Evolutionary conservation across 495 filamentous ascomycete genomes (phyloP), one percentile per base, ranked within the genome.

Genomic region (Hapsidospora chrysogenum): DNA sequence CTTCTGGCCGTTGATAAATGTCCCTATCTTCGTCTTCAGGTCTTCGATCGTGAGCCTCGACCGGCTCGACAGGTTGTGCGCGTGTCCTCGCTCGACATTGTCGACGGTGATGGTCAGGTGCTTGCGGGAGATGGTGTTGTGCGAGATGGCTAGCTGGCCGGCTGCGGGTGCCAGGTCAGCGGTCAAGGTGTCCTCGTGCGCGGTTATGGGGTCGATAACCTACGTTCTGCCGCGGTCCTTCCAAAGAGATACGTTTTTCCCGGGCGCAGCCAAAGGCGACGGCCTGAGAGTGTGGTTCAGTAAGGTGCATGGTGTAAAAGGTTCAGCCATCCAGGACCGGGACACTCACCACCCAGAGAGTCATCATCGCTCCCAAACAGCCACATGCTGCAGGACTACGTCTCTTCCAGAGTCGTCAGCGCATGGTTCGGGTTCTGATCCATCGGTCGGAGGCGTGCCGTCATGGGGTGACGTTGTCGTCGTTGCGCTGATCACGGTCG

Each of bases 71-170:
- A 79, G 51, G 28, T 70, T 64, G 25, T 61, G 58, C 74, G 74
- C 78, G 53, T 84, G 76, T 33, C 72, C 80, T 6, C 73, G 56
- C 21, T 61, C 54, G 4, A 89, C 78, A 0, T 54, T 41, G 9
- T 64, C 72, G 2, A 96, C 73, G 18, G 74, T 62, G 36, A 97
- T 74, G 19, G 75, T 74, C 45, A 95, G 60, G 52, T 97, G 89
- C 41, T 87, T 78, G 20, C 87, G 69, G n/a, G 89, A 97, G 33
- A 97, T 76, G 4, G 74, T 74, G 41, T 79, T 77, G 38, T 85
- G 61, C 34, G 55, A 82, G 51, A 74, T 75, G 48, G 46, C 68
- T 57, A 65, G 58, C 52, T 71, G 46, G 55, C 74, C 75, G 43
- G 51, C 56, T 60, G 35, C 30, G 43, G 51, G 55, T 60, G 35